Base-by-base conservation (phyloP, 176 grass and related monocot species). In the Oryza brachyantha region DNA sequence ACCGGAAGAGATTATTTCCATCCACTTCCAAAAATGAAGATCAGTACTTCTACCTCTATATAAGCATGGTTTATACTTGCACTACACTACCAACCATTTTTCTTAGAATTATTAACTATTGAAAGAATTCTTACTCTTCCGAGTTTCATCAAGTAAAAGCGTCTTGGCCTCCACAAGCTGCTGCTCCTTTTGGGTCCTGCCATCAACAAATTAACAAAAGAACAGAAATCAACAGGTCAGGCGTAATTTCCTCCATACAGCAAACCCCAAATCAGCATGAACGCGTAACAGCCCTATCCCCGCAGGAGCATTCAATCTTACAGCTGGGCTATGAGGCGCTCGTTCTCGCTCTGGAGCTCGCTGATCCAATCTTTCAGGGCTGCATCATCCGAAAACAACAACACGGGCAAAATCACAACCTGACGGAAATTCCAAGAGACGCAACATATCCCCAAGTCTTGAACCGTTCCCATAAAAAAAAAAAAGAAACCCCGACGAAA, bases 281-380 rank as follows among this genome's bases (percentile, higher is more conserved):
- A 45, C 2, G 25, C 24, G 25, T 59, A 7, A 32, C n/a, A 78
- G 72, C n/a, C 59, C 36, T 74, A 68, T 55, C 13, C 59, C 3
- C 2, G 5, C 5, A 64, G 24, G 68, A 45, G 10, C 1, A 61
- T 37, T 36, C 3, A 50, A 36, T 83, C 85, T 93, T 90, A 93
- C 91, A 88, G 73, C 35, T 83, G 46, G 5, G 73, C 60, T 3
- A 35, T 46, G 28, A 93, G 85, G 48, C 62, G 64, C 59, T 86
- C 76, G 21, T 83, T 93, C 21, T 87, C 52, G 34, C 76, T 88
- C 41, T 86, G 40, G 35, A 86, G 72, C 22, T 83, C 83, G 34
- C 42, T 25, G 29, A 81, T 21, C 75, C 75, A 77, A 26, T 65
- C 83, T 57, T 73, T 81, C 28, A 65, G 5, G 31, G 41, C 91